A percentile compares a stretch with the other conserved stretches of the same genome.
phyloP scores from a whole-genome alignment of 352 stramenopile genomes.

The Elongisporangium undulatum region DNA sequence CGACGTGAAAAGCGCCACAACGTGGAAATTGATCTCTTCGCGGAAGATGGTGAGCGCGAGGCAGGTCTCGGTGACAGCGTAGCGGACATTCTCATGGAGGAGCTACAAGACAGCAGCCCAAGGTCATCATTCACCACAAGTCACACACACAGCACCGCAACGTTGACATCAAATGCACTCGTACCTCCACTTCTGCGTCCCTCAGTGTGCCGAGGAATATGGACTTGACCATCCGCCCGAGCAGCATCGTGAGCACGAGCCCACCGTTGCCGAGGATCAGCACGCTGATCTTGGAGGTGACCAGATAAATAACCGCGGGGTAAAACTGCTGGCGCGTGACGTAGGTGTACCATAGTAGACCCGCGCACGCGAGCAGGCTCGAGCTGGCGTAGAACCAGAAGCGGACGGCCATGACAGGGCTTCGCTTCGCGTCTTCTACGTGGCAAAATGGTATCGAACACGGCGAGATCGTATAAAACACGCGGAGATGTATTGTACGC shows the following conservation, averaged over 20 bases:
- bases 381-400: conserved; percentile 88
- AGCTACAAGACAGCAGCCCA: conserved; percentile 46
- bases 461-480: neutral
- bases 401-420: conserved; percentile 32
- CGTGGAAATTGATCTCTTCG: conserved; percentile 94
- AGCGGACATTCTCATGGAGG: conserved; percentile 95
- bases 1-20: conserved; percentile 93
- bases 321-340: conserved; percentile 97
- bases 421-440: conserved; percentile 8
- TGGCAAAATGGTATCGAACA: conserved; percentile 2
- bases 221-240: conserved; percentile 68
- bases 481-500: neutral
- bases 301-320: conserved; percentile 94
- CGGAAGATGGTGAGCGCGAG: conserved; percentile 99
- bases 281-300: conserved; percentile 96
- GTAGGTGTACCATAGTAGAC: conserved; percentile 92
- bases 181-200: conserved; percentile 82
- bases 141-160: conserved; percentile 7
- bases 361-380: conserved; percentile 78
- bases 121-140: neutral
- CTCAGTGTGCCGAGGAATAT: conserved; percentile 85
- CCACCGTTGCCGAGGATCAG: conserved; percentile 94
- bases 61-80: conserved; percentile 98
- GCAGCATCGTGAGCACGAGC: conserved; percentile 86
- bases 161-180: neutral